These are phyloP conservation scores for Pseudogymnoascus destructans DNA, from an alignment of 2,329 filamentous ascomycete genomes.

Conservation along the genomic window DNA sequence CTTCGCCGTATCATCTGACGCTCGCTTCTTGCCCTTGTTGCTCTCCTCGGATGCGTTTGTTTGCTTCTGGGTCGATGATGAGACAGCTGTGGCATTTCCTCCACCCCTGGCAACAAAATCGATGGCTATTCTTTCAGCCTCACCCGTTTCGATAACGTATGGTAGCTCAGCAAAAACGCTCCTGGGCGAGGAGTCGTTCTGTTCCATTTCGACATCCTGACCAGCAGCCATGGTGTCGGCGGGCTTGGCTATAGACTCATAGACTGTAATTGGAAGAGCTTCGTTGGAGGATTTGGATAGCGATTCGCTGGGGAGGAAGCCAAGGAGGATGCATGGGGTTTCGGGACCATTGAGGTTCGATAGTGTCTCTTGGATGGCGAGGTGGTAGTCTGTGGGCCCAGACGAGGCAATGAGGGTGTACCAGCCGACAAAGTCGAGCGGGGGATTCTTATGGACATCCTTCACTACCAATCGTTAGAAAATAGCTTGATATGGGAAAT, in stretches of 20 bases:
- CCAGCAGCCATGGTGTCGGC: constrained; percentile 42
- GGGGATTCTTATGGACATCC: constrained; percentile 72
- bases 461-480: constrained; percentile 47
- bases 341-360: neutral
- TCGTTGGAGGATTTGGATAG: constrained; percentile 48
- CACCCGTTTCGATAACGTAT: constrained; percentile 83
- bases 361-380: constrained; percentile 45
- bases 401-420: constrained; percentile 64
- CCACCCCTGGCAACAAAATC: constrained; percentile 82
- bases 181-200: constrained; percentile 39
- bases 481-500: neutral
- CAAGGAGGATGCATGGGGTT: constrained; percentile 47
- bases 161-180: constrained; percentile 70
- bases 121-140: constrained; percentile 96
- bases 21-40: constrained; percentile 27
- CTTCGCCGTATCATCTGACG: constrained; percentile 21
- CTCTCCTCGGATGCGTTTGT: constrained; percentile 21
- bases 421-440: constrained; percentile 83
- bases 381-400: constrained; percentile 53
- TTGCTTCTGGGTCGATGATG: constrained; percentile 22
- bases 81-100: constrained; percentile 59
- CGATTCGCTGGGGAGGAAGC: constrained; percentile 62
- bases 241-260: constrained; percentile 72
- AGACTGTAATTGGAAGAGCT: constrained; percentile 80
- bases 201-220: constrained; percentile 62